phyloP scores from a whole-genome alignment of 2,329 filamentous ascomycete genomes.

The Waltergamsia citrina region DNA sequence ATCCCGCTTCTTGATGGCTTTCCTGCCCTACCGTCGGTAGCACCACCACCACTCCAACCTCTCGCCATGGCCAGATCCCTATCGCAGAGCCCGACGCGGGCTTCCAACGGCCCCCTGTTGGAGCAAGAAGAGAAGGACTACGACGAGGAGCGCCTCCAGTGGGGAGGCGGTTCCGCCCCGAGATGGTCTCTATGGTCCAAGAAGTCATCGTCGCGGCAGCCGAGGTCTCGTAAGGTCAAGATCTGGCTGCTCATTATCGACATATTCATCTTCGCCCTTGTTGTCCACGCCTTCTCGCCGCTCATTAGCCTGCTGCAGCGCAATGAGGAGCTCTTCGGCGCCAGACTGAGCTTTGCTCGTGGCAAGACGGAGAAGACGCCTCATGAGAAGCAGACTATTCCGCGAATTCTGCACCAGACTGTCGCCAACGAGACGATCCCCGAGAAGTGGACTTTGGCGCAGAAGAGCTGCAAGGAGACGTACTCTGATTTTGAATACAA shows the following conservation, averaged over 20 bases:
- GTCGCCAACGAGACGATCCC: conserved; percentile 63
- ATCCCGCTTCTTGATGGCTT: too few species aligned
- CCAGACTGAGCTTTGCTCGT: conserved; percentile 12
- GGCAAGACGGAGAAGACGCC: conserved; percentile 44
- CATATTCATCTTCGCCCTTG: conserved; percentile 50
- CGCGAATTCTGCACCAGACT: conserved; percentile 70
- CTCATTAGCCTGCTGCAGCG: conserved; percentile 57
- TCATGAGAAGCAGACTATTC: conserved; percentile 62
- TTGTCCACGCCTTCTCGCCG: conserved; percentile 60
- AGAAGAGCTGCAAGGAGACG: conserved; percentile 55
- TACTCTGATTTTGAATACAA: conserved; percentile 69
- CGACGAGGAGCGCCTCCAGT: conserved; percentile 14
- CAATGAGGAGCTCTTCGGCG: conserved; percentile 20
- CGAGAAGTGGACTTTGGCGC: conserved; percentile 53
- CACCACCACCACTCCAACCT: too few species aligned
- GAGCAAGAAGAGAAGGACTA: too few species aligned
- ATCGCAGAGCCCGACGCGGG: too few species aligned
- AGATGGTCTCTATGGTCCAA: conserved; percentile 10
- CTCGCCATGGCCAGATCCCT: too few species aligned
- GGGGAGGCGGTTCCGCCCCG: conserved; percentile 8
- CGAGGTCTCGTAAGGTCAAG: conserved; percentile 17
- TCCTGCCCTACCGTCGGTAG: too few species aligned
- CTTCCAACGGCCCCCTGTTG: too few species aligned
- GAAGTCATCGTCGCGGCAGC: conserved; percentile 12
- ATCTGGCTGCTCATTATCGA: conserved; percentile 55